Conservation (phyloP, 1,284 basidiomycete genomes). For the Heterobasidion parviporum region DNA sequence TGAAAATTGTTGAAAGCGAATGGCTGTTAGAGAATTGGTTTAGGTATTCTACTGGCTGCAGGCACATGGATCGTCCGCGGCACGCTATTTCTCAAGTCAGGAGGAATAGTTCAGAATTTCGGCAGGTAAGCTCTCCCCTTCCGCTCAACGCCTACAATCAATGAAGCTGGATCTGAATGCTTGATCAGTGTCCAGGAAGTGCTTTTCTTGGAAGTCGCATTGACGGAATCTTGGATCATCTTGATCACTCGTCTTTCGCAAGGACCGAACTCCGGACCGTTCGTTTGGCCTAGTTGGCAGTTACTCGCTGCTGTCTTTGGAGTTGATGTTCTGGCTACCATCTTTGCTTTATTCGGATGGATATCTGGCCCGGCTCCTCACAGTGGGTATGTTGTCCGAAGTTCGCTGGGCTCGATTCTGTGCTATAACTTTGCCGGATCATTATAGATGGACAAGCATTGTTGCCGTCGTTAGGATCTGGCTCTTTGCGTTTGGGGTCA, state of each 20-base stretch:
- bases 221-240: constrained; percentile 46
- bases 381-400: constrained; percentile 16
- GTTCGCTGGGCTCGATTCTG: neutral
- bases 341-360: constrained; percentile 45
- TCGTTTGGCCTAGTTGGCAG: constrained; percentile 8
- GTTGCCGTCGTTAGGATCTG: constrained; percentile 44
- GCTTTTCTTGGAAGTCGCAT: constrained; percentile 45
- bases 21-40: constrained; percentile 22
- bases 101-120: constrained; percentile 45
- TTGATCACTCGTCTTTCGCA: constrained; percentile 26
- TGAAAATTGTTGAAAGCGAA: neutral
- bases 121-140: constrained; percentile 15
- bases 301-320: constrained; percentile 33
- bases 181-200: constrained; percentile 34
- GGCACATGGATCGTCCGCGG: constrained; percentile 46
- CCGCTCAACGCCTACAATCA: neutral
- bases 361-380: constrained; percentile 33
- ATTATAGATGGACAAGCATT: constrained; percentile 33
- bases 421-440: neutral
- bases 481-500: constrained; percentile 40
- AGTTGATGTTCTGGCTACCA: constrained; percentile 41
- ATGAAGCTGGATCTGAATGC: neutral
- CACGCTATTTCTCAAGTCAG: constrained; percentile 35
- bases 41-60: constrained; percentile 10
- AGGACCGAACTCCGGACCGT: neutral